These are phyloP conservation scores for Linum tenue DNA, from an alignment of 345 rosid genomes.

Conservation along the genomic window DNA sequence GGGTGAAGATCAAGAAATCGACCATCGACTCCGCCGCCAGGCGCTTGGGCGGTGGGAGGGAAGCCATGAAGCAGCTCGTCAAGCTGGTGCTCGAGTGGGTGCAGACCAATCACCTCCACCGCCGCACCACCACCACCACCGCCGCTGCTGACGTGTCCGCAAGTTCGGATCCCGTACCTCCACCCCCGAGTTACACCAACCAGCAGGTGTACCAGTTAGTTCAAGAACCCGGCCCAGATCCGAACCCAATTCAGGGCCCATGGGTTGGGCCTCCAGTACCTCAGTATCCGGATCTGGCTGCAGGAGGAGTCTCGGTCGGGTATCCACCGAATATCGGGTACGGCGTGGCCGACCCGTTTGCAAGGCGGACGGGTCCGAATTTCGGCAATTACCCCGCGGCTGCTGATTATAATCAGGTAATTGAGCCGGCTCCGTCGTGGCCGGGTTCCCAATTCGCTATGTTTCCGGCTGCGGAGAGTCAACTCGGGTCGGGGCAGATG, in stretches of 20 bases:
- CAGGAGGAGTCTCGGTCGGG: constrained; percentile 14
- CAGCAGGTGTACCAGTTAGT: background rate
- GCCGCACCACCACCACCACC: constrained; percentile 31
- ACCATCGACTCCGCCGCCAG: constrained; percentile 82
- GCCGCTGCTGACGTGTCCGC: background rate
- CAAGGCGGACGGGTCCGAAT: constrained; percentile 23
- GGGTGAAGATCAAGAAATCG: constrained; percentile 81
- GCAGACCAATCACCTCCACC: constrained; percentile 68
- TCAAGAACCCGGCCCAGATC: constrained; percentile 45
- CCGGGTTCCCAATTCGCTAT: constrained; percentile 34
- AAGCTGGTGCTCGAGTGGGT: constrained; percentile 98
- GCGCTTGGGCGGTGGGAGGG: constrained; percentile 86
- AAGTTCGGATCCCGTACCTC: background rate
- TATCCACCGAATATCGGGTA: constrained; percentile 33
- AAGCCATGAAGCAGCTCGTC: constrained; percentile 83
- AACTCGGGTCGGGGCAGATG: background rate
- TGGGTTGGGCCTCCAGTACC: constrained; percentile 37
- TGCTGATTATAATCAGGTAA: constrained; percentile 28
- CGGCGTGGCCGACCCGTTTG: constrained; percentile 28
- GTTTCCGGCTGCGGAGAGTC: constrained; percentile 1
- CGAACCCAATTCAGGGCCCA: constrained; percentile 21
- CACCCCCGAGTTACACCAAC: background rate
- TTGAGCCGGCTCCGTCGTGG: constrained; percentile 43
- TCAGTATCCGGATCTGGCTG: constrained; percentile 25
- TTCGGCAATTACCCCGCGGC: constrained; percentile 21